Evolutionary conservation across 1,284 basidiomycete species (phyloP).

Genomic region (Cutaneotrichosporon sp.): DNA sequence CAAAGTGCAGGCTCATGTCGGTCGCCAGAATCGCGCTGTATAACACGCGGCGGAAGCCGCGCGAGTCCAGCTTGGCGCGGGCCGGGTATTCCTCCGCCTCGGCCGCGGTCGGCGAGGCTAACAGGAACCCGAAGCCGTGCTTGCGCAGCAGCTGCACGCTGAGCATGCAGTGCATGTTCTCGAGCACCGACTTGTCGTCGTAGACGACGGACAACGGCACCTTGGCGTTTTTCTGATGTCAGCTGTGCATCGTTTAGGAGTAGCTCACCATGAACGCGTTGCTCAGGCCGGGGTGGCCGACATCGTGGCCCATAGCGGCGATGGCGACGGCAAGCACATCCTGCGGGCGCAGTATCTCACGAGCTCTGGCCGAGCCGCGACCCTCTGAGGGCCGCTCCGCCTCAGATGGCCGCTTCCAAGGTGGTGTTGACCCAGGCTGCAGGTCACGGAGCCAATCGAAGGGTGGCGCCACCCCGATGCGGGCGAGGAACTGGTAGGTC

Average conservation of each 20-base stretch:
- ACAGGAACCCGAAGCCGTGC: constrained; percentile 65
- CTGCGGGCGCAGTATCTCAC: constrained; percentile 60
- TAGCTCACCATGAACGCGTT: constrained; percentile 84
- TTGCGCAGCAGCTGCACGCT: constrained; percentile 77
- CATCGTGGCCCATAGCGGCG: constrained; percentile 92
- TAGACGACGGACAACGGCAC: constrained; percentile 84
- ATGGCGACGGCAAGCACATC: constrained; percentile 82
- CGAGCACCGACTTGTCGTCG: constrained; percentile 82
- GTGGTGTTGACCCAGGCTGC: constrained; percentile 25
- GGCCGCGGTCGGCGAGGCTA: constrained; percentile 32
- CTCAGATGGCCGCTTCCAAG: constrained; percentile 38
- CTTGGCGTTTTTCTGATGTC: constrained; percentile 78
- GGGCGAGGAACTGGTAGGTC: constrained; percentile 75
- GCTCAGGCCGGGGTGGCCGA: constrained; percentile 88
- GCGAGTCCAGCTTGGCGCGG: constrained; percentile 48
- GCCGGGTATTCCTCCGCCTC: constrained; percentile 17
- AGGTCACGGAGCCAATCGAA: constrained; percentile 53
- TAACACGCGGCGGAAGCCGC: constrained; percentile 69
- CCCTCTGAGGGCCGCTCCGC: constrained; percentile 28
- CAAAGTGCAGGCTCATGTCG: constrained; percentile 85
- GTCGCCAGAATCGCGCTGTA: constrained; percentile 81
- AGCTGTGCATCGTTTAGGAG: background rate
- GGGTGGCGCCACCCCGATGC: constrained; percentile 76
- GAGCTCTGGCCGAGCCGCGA: constrained; percentile 39
- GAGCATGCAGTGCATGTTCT: constrained; percentile 88